Evolutionary conservation across 2,329 filamentous ascomycete genomes (phyloP), one percentile per base, ranked within the genome.

Genomic region (Diatrype stigma): DNA sequence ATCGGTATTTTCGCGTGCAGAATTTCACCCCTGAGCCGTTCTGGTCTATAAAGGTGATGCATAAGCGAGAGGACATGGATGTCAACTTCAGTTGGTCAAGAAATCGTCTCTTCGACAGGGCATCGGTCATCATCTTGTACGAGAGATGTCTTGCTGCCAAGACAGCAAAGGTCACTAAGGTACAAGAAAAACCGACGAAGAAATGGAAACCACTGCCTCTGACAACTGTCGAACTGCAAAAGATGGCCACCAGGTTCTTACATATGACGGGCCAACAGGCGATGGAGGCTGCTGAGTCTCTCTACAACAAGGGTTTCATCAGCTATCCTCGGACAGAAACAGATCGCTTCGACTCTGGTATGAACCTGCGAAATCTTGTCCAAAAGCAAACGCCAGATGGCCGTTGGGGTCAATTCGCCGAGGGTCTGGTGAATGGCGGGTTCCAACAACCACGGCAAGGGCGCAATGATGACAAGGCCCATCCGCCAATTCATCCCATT

Each of bases 261-360:
- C 84, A 85, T n/a, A 90, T 99, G 85, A 90, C 86, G 56, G 92
- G 92, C 72, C 88, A 96, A 60, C 81, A 87, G 53, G 90, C 96
- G 42, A 96, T 99, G 92, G 86, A 80, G 46, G 77, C 87, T 22
- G 94, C 94, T 4, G 94, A 99, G 69, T 76, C 77, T 5, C 80
- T 99, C 2, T 99, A 99, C 73, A 92, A 91, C 45, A 91, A 88
- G 68, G 94, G 94, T 0, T 97, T 92, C 71, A 96, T 99, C 70
- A 96, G 92, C 69, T 99, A 99, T 69, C 94, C 94, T 1, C 85
- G 94, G 70, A 99, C 94, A 0, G 94, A 99, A 69, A 99, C 94
- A 0, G 94, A 99, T 68, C 88, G 93, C 30, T 99, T 97, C 64
- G 92, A 96, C 63, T 84, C 83, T 61, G 93, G 81, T 4, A 96